phyloP scores from a whole-genome alignment of 495 filamentous ascomycete species.

The Penicillium cataractarum region DNA sequence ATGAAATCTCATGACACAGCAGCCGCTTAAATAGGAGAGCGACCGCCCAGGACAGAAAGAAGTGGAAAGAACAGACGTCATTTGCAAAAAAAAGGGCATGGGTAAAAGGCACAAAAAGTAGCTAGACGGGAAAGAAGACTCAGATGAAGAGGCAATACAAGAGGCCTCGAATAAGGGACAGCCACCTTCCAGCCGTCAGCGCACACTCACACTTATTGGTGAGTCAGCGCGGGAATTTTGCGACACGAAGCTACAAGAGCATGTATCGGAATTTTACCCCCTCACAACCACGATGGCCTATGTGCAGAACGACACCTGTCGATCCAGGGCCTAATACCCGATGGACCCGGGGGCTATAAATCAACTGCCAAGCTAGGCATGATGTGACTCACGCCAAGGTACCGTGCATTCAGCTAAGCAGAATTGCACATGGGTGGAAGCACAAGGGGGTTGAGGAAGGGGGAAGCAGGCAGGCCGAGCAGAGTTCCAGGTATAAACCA shows the following conservation, averaged over 20 bases:
- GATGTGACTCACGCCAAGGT: conserved; percentile 14
- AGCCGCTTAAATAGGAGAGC: conserved; percentile 12
- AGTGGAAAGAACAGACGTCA: conserved; percentile 14
- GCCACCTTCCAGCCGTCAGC: background rate
- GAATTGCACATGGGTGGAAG: conserved; percentile 4
- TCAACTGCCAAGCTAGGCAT: background rate
- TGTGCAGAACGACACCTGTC: background rate
- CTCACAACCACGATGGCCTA: conserved; percentile 3
- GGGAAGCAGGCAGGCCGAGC: conserved; percentile 16
- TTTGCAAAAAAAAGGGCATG: conserved; percentile 15
- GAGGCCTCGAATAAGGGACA: background rate
- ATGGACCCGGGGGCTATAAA: background rate
- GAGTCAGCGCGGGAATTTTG: conserved; percentile 7
- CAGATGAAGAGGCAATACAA: conserved; percentile 3
- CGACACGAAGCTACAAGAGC: conserved; percentile 20
- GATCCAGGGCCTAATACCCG: background rate
- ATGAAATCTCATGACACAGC: conserved; percentile 8
- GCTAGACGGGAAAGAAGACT: conserved; percentile 11
- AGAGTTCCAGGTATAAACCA: conserved; percentile 15
- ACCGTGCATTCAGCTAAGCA: conserved; percentile 10
- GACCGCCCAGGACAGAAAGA: conserved; percentile 13
- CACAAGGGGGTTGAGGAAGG: conserved; percentile 9
- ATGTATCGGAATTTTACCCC: conserved; percentile 3
- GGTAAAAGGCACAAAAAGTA: conserved; percentile 16
- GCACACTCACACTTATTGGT: conserved; percentile 1